Evolutionary conservation across 495 filamentous ascomycete genomes (phyloP).

Genomic region (Delitschia confertaspora): DNA sequence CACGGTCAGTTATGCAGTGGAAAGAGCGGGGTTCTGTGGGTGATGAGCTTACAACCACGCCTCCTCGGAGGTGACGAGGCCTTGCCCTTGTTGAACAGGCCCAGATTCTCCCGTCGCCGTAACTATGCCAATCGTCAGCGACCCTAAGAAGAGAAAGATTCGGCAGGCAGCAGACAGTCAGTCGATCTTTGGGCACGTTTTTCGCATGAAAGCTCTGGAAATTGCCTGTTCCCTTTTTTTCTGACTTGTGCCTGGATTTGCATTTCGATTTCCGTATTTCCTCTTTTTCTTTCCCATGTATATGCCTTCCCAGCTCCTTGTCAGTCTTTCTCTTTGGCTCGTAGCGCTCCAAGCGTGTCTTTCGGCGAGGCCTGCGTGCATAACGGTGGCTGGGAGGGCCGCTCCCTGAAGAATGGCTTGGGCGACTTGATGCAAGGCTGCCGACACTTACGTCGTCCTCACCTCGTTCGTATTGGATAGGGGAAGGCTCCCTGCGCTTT

Average conservation of each 20-base stretch:
- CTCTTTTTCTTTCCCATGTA: slow-evolving; percentile 14
- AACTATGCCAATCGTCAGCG: slow-evolving; percentile 40
- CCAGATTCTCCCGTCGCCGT: slow-evolving; percentile 43
- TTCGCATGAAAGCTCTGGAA: slow-evolving; percentile 56
- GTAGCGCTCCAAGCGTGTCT: slow-evolving; percentile 37
- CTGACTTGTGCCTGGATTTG: slow-evolving; percentile 34
- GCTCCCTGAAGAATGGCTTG: slow-evolving; percentile 9
- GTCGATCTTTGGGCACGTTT: slow-evolving; percentile 51
- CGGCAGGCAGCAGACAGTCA: slow-evolving; percentile 40
- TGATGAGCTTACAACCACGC: slow-evolving; percentile 37
- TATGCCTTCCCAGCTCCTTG: slow-evolving; percentile 29
- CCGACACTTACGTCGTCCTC: slow-evolving; percentile 9
- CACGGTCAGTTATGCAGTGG: slow-evolving; percentile 13
- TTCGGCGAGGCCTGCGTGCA: slow-evolving; percentile 30
- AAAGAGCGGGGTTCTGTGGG: slow-evolving; percentile 14
- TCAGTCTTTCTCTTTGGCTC: slow-evolving; percentile 40
- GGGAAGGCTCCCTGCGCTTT: slow-evolving; percentile 5
- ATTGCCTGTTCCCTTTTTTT: slow-evolving; percentile 41
- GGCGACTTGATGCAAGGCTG: slow-evolving; percentile 5
- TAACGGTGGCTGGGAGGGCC: slow-evolving; percentile 22
- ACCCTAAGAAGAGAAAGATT: slow-evolving; percentile 18
- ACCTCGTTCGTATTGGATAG: slow-evolving; percentile 7
- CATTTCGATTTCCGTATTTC: slow-evolving; percentile 29
- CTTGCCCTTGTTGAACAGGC: slow-evolving; percentile 64
- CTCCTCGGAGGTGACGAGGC: slow-evolving; percentile 50